Evolutionary conservation across 2,329 filamentous ascomycete species (phyloP).

Genomic region (Colletotrichum horii): DNA sequence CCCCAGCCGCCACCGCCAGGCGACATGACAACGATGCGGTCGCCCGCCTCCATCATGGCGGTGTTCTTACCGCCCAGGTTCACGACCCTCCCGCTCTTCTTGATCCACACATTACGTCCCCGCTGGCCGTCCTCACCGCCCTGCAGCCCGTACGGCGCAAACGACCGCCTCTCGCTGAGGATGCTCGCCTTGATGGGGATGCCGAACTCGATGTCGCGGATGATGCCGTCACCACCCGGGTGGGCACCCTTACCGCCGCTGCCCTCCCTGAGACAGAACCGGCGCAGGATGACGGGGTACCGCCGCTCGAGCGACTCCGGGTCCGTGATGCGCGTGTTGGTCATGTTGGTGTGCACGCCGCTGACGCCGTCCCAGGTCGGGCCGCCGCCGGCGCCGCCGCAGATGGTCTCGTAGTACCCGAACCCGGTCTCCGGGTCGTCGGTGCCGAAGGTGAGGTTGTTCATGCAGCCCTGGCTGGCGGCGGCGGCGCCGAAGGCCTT

Average conservation of each 20-base stretch:
- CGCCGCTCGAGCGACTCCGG: conserved; percentile 78
- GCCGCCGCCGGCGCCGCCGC: conserved; percentile 77
- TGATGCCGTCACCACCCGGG: conserved; percentile 69
- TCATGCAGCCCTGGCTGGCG: conserved; percentile 79
- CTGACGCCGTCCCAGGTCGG: conserved; percentile 74
- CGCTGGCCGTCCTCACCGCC: conserved; percentile 71
- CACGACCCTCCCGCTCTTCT: conserved; percentile 43
- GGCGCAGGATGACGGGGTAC: conserved; percentile 74
- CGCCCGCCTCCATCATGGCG: conserved; percentile 62
- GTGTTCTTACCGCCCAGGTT: conserved; percentile 67
- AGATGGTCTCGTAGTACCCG: conserved; percentile 87
- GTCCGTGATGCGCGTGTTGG: conserved; percentile 84
- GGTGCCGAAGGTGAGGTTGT: conserved; percentile 82
- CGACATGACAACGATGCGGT: conserved; percentile 65
- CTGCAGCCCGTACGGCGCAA: conserved; percentile 73
- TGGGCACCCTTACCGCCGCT: conserved; percentile 69
- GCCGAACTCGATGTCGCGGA: conserved; percentile 75
- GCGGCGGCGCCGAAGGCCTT: conserved; percentile 78
- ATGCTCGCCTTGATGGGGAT: conserved; percentile 74
- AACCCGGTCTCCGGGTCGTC: conserved; percentile 63
- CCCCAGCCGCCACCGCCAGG: conserved; percentile 69
- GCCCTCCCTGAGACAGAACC: conserved; percentile 69
- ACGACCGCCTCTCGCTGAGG: conserved; percentile 71
- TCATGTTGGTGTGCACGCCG: conserved; percentile 84
- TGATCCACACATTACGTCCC: conserved; percentile 75